Conservation (phyloP, 1,139 yeast species). For the Blastobotrys apis region DNA sequence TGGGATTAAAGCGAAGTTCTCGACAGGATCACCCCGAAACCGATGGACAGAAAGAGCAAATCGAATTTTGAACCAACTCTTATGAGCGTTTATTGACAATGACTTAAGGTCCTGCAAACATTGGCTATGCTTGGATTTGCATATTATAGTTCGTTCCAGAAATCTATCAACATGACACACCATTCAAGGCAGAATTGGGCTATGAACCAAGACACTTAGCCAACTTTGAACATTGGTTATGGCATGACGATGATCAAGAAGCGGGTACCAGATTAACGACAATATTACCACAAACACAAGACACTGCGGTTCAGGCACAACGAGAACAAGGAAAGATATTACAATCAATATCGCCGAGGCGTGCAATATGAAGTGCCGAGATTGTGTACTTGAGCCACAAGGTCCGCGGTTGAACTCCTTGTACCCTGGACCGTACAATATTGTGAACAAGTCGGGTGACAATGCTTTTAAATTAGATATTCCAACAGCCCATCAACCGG, state of each 20-base stretch:
- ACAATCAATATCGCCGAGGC: not conserved
- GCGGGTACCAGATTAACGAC: too few species aligned
- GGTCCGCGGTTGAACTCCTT: not conserved
- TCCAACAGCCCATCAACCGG: not conserved
- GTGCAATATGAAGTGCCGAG: not conserved
- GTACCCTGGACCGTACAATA: not conserved
- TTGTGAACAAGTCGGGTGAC: not conserved
- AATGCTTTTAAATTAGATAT: slow-evolving; percentile 1
- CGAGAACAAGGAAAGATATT: not conserved
- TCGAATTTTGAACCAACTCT: not conserved
- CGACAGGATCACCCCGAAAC: slow-evolving; percentile 10
- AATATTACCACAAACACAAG: too few species aligned
- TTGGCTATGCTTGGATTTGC: not conserved
- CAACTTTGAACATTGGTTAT: not conserved
- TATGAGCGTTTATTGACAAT: not conserved
- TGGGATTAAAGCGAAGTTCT: slow-evolving; percentile 1
- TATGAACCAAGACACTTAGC: not conserved
- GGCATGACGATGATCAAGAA: too few species aligned
- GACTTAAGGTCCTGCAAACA: not conserved
- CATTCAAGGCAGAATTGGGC: slow-evolving; percentile 2
- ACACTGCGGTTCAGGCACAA: too few species aligned
- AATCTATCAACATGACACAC: slow-evolving; percentile 3
- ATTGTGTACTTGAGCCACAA: not conserved
- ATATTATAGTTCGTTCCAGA: not conserved
- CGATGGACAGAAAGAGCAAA: slow-evolving; percentile 8